These are phyloP conservation scores for Ophiostoma novo-ulmi DNA, from an alignment of 2,329 filamentous ascomycete genomes.

Conservation along the genomic window DNA sequence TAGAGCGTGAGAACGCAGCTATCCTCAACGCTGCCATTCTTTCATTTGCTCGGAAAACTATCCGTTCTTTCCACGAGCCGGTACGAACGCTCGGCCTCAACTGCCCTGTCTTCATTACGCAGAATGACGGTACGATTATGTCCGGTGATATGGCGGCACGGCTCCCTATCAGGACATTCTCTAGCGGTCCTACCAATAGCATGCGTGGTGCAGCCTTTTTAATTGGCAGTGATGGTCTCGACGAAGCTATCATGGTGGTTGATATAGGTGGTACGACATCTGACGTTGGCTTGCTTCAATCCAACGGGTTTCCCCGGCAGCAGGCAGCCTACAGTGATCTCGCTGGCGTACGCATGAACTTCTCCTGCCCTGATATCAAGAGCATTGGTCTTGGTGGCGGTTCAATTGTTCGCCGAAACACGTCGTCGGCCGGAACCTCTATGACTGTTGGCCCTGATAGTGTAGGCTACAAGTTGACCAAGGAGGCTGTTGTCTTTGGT, in stretches of 20 bases:
- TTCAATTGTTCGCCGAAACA: neutral
- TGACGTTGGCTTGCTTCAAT: slow-evolving; percentile 56
- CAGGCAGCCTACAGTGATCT: slow-evolving; percentile 58
- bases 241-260: slow-evolving; percentile 51
- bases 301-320: slow-evolving; percentile 36
- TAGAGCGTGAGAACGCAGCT: slow-evolving; percentile 60
- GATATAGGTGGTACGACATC: slow-evolving; percentile 64
- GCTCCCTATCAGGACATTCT: slow-evolving; percentile 58
- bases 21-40: slow-evolving; percentile 61
- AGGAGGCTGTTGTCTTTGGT: neutral
- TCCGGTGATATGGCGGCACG: slow-evolving; percentile 49
- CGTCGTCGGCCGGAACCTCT: neutral
- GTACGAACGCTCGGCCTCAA: neutral
- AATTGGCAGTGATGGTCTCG: slow-evolving; percentile 33
- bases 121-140: slow-evolving; percentile 30
- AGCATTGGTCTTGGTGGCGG: slow-evolving; percentile 47
- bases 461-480: neutral
- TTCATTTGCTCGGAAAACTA: slow-evolving; percentile 52
- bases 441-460: neutral
- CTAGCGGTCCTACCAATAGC: slow-evolving; percentile 59
- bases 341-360: slow-evolving; percentile 59
- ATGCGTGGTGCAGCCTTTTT: slow-evolving; percentile 60
- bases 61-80: slow-evolving; percentile 48
- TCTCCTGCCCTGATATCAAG: slow-evolving; percentile 53
- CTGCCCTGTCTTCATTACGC: neutral